Evolutionary conservation across 345 rosid genomes (phyloP), one percentile per base, ranked within the genome.

Genomic region (Draba incana): DNA sequence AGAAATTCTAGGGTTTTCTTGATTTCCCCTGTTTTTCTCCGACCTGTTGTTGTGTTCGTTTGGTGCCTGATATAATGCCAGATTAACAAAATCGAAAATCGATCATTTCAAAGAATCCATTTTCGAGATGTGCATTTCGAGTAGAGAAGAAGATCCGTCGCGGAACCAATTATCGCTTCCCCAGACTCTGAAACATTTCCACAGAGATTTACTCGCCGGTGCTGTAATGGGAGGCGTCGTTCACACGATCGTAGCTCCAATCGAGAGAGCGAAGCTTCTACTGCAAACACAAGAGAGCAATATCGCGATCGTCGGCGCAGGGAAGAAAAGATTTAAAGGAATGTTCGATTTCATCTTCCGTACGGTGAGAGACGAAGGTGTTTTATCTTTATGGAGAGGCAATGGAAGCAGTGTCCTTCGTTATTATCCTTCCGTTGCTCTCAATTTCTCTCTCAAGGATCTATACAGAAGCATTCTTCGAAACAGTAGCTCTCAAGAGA

Each of bases 281-380:
- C 66, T 94, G 48, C 99, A 94, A 57, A 94, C 99, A 49, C 99
- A 91, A 69, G 99, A 91, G 72, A 89, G 99, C 85, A 94, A 94
- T 54, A 68, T 92, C 48, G 95, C 99, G 20, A 81, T 94, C 64
- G 80, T 85, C 2, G 87, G 81, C 38, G 42, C 27, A 15, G 89
- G 99, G 14, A 81, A 81, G 46, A 75, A 68, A 77, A 85, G 79
- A 78, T 94, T 91, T 74, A 82, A 86, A 77, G 99, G 98, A 31
- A 89, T 91, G 99, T 16, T 86, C 37, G 99, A 94, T 84, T 87
- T 92, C 66, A 89, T 94, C 67, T 77, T 65, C 72, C 91, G 96
- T 13, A 94, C 91, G 0, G 85, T 91, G 9, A 80, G 81, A 28
- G 99, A 94, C 80, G 99, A 94, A 70, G 98, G 98, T 4, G 60